Evolutionary conservation across 306 rosid genomes (phyloP), one percentile per base, ranked within the genome.

Genomic region (Vachellia pachyceras): DNA sequence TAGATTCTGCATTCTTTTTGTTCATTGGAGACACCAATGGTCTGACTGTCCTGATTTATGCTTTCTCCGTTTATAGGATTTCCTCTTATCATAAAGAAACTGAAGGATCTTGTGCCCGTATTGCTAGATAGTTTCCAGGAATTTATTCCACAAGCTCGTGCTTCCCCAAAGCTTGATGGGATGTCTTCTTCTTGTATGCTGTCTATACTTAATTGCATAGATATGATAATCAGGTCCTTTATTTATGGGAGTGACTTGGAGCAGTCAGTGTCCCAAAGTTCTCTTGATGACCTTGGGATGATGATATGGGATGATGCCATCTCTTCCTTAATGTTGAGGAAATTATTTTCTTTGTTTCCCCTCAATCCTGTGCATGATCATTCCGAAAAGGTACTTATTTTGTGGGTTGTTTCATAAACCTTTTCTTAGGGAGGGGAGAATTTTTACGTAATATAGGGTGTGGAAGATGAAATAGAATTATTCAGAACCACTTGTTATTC

Each of bases 81-180:
- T 83, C 84, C 92, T 69, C 75, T 42, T 82, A 77, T 87, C 82
- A 70, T 88, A 73, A 80, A 84, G 71, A 93, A 86, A 63, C 79
- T 93, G 77, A 88, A 86, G 85, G 89, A 91, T 77, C 83, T 93
- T 33, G 83, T 93, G 75, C 94, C 92, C 70, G 83, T 87, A 63
- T 85, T 95, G 78, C 80, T 89, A 44, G 85, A 85, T 85, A 90
- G 87, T 90, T 90, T 93, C 88, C 91, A 79, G 83, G 99, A 91
- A 77, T 91, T 91, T 79, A 79, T 86, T 82, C 86, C 89, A 2
- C 73, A 35, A 39, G 70, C 82, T 85, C 88, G 83, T 65, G 73
- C 85, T 70, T 83, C 23, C 47, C 81, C 84, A 63, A 69, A 77
- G 77, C 85, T 90, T 76, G 94, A 87, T 76, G 84, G 82, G 63